Evolutionary conservation across 2,329 filamentous ascomycete genomes (phyloP), one percentile per base, ranked within the genome.

Genomic region (Lasiodiplodia gonubiensis): DNA sequence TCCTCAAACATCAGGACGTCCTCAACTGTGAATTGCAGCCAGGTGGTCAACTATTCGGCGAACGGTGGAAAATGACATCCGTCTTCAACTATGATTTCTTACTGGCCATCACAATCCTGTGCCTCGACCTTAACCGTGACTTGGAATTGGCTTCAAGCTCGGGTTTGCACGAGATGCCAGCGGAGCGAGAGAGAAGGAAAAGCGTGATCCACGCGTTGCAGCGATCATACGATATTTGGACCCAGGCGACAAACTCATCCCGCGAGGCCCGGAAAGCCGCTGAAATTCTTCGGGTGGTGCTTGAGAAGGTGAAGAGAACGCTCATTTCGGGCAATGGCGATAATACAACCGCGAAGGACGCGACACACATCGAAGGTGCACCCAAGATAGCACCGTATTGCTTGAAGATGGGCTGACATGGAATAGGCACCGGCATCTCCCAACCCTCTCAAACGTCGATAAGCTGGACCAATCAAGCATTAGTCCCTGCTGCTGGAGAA

Each of bases 101-200:
- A 8, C 76, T 84, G 2, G 83, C 83, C 1, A 80, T 81, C 52
- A 84, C 83, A 68, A 77, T 85, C 23, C 71, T 85, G 4, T 80
- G 81, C 49, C 74, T 83, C 2, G 82, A 84, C 66, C 73, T 82
- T 18, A 75, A 78, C 51, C 21, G 30, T 33, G 53, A n/a, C 8
- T 6, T 55, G 27, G 53, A 55, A 37, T 18, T 55, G 6, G 53
- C 53, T 21, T n/a, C 30, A 11, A 37, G 12, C 4, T 55, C 53
- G 2, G n/a, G 37, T 8, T 33, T 55, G 33, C 10, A 37, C 4
- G 53, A 55, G 30, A 37, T 18, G 16, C 16, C 53, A 2, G n/a
- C 14, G 30, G 53, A 55, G n/a, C 53, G 37, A 23, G 16, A 23
- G 7, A 18, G 53, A 55, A 16, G 30, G 27, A 33, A 55, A 5